Percentiles rank a stretch among this genome's conserved stretches.
Conservation (phyloP, 2,329 filamentous ascomycete genomes). For the Diaporthe sp. region DNA sequence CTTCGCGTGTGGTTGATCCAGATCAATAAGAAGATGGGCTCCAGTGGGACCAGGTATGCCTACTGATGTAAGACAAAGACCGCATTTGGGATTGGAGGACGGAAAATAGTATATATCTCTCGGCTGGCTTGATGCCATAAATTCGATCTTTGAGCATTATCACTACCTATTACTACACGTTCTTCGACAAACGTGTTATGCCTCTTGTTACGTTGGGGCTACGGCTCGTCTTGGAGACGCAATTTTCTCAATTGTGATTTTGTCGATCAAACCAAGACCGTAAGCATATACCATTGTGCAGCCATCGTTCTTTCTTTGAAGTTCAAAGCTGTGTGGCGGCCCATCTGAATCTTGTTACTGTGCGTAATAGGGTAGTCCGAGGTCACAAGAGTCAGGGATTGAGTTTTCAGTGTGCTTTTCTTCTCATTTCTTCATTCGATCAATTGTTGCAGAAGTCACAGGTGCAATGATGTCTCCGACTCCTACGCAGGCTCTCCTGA, state of each 20-base stretch:
- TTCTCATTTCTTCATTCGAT: no score
- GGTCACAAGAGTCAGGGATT: rapidly evolving
- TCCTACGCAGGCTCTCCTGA: neutral
- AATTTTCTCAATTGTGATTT: no score
- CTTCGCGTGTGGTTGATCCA: neutral
- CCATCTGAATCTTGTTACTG: no score
- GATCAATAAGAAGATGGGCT: constrained; percentile 8
- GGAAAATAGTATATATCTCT: neutral
- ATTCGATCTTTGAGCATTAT: neutral
- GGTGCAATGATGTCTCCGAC: no score
- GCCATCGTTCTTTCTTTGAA: no score
- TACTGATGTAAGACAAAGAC: neutral
- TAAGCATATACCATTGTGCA: no score
- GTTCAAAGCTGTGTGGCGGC: no score
- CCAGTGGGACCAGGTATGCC: neutral
- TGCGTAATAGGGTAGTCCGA: no score
- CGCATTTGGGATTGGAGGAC: neutral
- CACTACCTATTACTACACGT: neutral
- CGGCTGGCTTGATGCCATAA: neutral
- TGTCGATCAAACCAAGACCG: no score
- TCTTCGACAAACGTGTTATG: neutral
- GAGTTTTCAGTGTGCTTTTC: rapidly evolving
- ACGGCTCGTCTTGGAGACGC: neutral
- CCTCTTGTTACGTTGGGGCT: no score
- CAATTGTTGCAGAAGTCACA: no score